These are phyloP conservation scores for Pythium apleroticum DNA, from an alignment of 352 stramenopile species.

Conservation along the genomic window DNA sequence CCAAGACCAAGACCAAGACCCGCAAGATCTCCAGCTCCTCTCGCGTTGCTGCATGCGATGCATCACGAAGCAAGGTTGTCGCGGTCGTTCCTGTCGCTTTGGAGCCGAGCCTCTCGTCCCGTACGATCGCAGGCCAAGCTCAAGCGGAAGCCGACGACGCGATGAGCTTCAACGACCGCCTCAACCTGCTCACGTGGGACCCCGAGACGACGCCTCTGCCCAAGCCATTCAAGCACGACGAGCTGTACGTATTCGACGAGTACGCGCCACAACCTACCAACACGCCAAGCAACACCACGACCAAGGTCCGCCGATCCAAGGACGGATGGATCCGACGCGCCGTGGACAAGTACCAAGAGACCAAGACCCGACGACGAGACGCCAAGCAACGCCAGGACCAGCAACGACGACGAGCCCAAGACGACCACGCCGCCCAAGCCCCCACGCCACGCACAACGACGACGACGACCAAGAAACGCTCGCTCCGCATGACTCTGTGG, in stretches of 20 bases:
- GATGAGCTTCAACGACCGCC: slow-evolving; percentile 40
- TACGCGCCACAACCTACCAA: slow-evolving; percentile 24
- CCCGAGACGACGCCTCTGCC: slow-evolving; percentile 28
- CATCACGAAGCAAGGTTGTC: slow-evolving; percentile 21
- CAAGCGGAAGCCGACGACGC: not conserved
- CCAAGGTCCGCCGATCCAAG: slow-evolving; percentile 13
- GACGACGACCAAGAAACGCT: slow-evolving; percentile 27
- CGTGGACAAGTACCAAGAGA: slow-evolving; percentile 26
- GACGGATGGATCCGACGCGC: slow-evolving; percentile 27
- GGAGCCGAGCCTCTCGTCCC: slow-evolving; percentile 21
- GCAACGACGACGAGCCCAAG: slow-evolving; percentile 4
- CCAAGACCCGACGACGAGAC: slow-evolving; percentile 29
- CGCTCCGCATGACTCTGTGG: slow-evolving; percentile 25
- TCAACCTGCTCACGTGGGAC: slow-evolving; percentile 40
- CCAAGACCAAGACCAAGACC: slow-evolving; percentile 2
- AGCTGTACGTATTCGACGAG: slow-evolving; percentile 35
- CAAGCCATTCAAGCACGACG: slow-evolving; percentile 27
- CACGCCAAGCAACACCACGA: not conserved
- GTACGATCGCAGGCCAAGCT: slow-evolving; percentile 17
- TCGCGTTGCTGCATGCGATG: not conserved
- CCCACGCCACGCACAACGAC: slow-evolving; percentile 5
- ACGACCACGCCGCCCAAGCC: not conserved
- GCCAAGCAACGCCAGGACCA: slow-evolving; percentile 12
- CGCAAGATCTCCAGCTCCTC: slow-evolving; percentile 2
- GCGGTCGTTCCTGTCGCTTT: slow-evolving; percentile 30